Evolutionary conservation across 1,139 yeast species (phyloP), one percentile per base, ranked within the genome.

Genomic region (Pichia sp.): DNA sequence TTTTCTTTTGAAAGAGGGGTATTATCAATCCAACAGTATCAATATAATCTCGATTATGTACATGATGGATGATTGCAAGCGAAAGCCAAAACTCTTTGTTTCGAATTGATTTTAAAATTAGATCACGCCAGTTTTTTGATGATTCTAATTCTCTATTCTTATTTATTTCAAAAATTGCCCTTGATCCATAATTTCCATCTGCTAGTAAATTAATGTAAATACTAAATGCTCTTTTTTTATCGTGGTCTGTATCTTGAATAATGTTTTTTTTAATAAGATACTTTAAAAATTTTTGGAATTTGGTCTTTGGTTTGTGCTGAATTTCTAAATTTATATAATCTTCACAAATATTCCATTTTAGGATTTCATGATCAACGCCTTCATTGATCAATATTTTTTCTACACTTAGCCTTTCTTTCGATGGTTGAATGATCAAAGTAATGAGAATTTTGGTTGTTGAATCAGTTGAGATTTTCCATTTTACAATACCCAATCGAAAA

Each of bases 391-490:
- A 33, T 7, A 27, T 18, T 42, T 45, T 52, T 9, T 31, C 34
- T 9, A 45, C n/a, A 8, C 47, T 36, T 8, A 43, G 18, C n/a
- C 56, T 34, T n/a, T 45, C 29, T 19, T 38, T 54, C 7, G 48
- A 44, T 6, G 56, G 41, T 18, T 41, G 16, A 7, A n/a, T 9
- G 18, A 14, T 29, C 6, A 42, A 14, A 3, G 36, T 3, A 6
- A 52, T 33, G 7, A 54, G 34, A 6, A 42, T 14, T 38, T 39
- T 47, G 3, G 56, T 54, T 2, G 47, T 45, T n/a, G 42, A 13
- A 43, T 54, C 55, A 5, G 53, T 39, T 11, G 46, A 31, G 10
- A 49, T 33, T 18, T 46, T 46, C 56, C 55, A 54, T 31, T 41
- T 34, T 8, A n/a, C 7, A 3, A 42, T 33, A 2, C 49, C 53